These are phyloP conservation scores for Tranzscheliella williamsii DNA, from an alignment of 1,284 basidiomycete species.

Conservation along the genomic window DNA sequence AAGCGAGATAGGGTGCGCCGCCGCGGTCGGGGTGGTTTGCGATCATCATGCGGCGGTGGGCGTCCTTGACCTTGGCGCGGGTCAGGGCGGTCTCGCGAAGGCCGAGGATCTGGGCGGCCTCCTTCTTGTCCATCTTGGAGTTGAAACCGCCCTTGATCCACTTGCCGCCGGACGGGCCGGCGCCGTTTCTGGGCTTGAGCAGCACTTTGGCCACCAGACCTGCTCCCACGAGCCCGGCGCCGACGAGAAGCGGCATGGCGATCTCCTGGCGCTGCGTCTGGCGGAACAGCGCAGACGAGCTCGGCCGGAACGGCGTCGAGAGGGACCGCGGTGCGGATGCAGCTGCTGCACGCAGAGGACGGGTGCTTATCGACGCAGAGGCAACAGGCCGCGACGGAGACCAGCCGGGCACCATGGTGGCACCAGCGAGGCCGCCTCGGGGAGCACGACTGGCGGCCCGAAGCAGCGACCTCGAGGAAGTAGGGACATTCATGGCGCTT, in stretches of 20 bases:
- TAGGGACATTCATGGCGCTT: too few relatives aligned
- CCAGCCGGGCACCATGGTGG: too few relatives aligned
- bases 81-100: conserved; percentile 63
- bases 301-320: conserved; percentile 38
- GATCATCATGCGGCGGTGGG: conserved; percentile 61
- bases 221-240: conserved; percentile 48
- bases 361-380: too few relatives aligned
- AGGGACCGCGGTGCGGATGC: conserved; percentile 12
- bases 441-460: too few relatives aligned
- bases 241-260: conserved; percentile 49
- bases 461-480: too few relatives aligned
- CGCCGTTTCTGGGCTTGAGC: conserved; percentile 60
- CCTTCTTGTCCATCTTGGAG: conserved; percentile 90
- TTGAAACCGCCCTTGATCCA: conserved; percentile 94
- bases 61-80: conserved; percentile 58
- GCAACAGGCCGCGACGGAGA: too few relatives aligned
- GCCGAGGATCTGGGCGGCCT: conserved; percentile 89
- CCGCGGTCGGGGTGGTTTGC: conserved; percentile 92
- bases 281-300: conserved; percentile 20
- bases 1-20: conserved; percentile 93
- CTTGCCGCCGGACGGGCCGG: conserved; percentile 68
- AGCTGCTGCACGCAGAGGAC: not conserved
- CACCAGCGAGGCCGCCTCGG: too few relatives aligned
- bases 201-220: conserved; percentile 50
- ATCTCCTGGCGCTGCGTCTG: conserved; percentile 35